phyloP scores from a whole-genome alignment of 2,329 filamentous ascomycete genomes.

The Fusarium xyrophilum region DNA sequence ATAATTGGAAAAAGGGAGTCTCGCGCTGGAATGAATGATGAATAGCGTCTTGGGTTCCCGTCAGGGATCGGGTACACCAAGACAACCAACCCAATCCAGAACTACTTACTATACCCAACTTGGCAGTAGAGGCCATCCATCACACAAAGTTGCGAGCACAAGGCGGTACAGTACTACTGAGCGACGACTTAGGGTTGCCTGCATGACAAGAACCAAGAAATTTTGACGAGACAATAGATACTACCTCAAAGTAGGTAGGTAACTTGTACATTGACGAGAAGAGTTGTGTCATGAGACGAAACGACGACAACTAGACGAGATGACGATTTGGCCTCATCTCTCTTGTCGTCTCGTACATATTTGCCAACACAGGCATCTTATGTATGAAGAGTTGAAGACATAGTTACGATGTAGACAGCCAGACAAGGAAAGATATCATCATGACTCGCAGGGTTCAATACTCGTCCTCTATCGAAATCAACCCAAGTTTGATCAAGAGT shows the following conservation, averaged over 20 bases:
- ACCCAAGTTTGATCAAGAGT: slow-evolving; percentile 6
- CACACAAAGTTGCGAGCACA: slow-evolving; percentile 4
- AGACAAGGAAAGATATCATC: not conserved
- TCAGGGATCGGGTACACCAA: slow-evolving; percentile 13
- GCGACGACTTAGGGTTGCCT: not conserved
- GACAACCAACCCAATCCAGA: not conserved
- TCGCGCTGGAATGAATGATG: slow-evolving; percentile 25
- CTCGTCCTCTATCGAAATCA: not conserved
- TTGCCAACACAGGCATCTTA: not conserved
- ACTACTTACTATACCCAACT: not conserved
- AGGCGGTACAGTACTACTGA: not conserved
- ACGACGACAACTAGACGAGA: slow-evolving; percentile 18
- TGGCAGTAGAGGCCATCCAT: not conserved
- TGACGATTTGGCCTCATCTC: not conserved
- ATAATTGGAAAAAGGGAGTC: slow-evolving; percentile 18
- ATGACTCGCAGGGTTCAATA: slow-evolving; percentile 1
- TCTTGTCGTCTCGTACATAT: not conserved
- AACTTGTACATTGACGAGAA: slow-evolving; percentile 1
- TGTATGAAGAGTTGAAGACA: not conserved
- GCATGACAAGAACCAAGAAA: not conserved
- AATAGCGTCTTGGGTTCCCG: slow-evolving; percentile 6
- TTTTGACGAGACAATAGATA: not conserved
- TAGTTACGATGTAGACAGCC: not conserved
- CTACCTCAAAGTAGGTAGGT: not conserved
- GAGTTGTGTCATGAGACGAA: slow-evolving; percentile 15